phyloP scores from a whole-genome alignment of 345 rosid species.

The Bruguiera gymnorhiza region DNA sequence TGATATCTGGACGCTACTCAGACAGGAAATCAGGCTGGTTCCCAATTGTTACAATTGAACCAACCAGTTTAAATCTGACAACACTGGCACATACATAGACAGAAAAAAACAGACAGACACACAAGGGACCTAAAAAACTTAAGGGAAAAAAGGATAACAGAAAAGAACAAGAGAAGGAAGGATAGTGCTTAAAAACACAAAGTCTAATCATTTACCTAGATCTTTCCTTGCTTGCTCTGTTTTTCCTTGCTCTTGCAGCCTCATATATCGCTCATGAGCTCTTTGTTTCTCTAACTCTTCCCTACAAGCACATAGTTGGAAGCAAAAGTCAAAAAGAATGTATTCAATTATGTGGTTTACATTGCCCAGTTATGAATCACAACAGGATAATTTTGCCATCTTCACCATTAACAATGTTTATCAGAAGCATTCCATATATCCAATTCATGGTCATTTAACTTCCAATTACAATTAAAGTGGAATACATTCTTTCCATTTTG shows the following conservation, averaged over 20 bases:
- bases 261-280: slow-evolving; percentile 91
- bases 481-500: not conserved
- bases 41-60: too few species aligned
- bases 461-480: too few species aligned
- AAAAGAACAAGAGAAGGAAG: not conserved
- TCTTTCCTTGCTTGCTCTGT: slow-evolving; percentile 88
- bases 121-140: too few species aligned
- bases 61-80: too few species aligned
- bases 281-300: slow-evolving; percentile 87
- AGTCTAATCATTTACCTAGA: slow-evolving; percentile 48
- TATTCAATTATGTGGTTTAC: not conserved
- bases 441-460: too few species aligned
- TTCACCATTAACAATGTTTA: too few species aligned
- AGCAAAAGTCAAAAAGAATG: not conserved
- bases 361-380: not conserved
- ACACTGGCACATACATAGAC: too few species aligned
- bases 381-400: not conserved
- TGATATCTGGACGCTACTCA: too few species aligned
- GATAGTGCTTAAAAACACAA: not conserved
- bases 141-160: not conserved
- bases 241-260: slow-evolving; percentile 94
- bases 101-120: too few species aligned
- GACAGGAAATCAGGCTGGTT: too few species aligned
- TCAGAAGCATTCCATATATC: too few species aligned
- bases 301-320: slow-evolving; percentile 28